Base-by-base conservation (phyloP, 2,329 filamentous ascomycete genomes). In the Aphanoascus verrucosus region DNA sequence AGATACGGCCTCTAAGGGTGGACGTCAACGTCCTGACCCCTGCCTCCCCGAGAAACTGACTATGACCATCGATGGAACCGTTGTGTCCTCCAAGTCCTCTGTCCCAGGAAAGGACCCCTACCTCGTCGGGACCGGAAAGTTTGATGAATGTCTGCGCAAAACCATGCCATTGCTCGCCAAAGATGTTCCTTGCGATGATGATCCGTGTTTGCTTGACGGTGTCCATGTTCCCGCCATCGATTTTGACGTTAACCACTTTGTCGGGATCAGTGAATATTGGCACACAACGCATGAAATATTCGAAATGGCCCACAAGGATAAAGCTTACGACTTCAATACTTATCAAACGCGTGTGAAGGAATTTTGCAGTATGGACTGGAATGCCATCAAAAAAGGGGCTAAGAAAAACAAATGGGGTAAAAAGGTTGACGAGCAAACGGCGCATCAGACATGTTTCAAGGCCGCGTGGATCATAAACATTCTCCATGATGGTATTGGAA, bases 241-340 rank as follows among this genome's bases (percentile, higher is more conserved):
- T 66, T 98, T 97, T 64, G 85, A 93, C 57, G 84, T 97, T 35
- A 98, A 98, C 63, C 94, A 96, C 67, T 98, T 98, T 63, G 84
- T 98, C 28, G 93, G 93, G 9, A 91, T 98, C 2, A 97, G 91
- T 0, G 93, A 98, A 66, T 98, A 94, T 70, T 98, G 93, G 91
- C 93, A 98, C 68, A 94, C 91, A 0, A 98, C 93, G 0, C 93
- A 98, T 62, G 89, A 93, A 52, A 84, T 97, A 1, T 97, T 98
- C 62, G 80, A 85, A 56, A 80, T 81, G 74, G 82, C 82, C 3
- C 82, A 87, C 58, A 84, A 86, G 60, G 79, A 83, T 60, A 84
- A 87, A 60, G 82, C 86, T 0, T 98, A 97, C 67, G 89, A 97
- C 63, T 87, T 95, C 60, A 80, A 84, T 57, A 89, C 86, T 0